Conservation (phyloP, 2,329 filamentous ascomycete species). For the Ophiostoma tasmaniense region DNA sequence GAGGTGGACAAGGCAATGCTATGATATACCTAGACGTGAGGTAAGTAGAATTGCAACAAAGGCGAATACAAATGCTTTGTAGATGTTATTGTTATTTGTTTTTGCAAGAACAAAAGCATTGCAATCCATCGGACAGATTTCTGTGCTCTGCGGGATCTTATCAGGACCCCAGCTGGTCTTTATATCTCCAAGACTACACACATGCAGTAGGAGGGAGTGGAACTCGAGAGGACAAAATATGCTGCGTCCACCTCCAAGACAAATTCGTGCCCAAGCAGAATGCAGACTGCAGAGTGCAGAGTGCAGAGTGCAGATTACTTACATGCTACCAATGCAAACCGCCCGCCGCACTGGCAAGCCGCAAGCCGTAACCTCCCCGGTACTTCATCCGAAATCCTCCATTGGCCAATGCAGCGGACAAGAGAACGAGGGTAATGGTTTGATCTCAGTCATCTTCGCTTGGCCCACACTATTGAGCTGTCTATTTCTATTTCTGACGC, state of each 20-base stretch:
- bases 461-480: not conserved
- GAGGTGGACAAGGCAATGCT: not conserved
- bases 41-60: not conserved
- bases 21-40: not conserved
- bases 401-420: not conserved
- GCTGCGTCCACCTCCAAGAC: not conserved
- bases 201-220: not conserved
- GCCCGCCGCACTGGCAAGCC: not conserved
- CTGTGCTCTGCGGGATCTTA: conserved; percentile 1
- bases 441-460: conserved; percentile 2
- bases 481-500: not conserved
- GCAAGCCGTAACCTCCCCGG: not conserved
- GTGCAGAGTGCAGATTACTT: not conserved
- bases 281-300: not conserved
- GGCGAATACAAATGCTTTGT: not conserved
- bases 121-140: not conserved
- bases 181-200: not conserved
- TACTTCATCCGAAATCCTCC: not conserved
- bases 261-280: not conserved
- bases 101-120: not conserved
- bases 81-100: not conserved
- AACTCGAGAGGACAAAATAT: not conserved
- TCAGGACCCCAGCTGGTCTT: conserved; percentile 1
- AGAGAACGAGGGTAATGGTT: not conserved
- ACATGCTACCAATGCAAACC: not conserved